Conservation (phyloP, 176 grass and related monocot genomes). For the Raddia distichophylla region DNA sequence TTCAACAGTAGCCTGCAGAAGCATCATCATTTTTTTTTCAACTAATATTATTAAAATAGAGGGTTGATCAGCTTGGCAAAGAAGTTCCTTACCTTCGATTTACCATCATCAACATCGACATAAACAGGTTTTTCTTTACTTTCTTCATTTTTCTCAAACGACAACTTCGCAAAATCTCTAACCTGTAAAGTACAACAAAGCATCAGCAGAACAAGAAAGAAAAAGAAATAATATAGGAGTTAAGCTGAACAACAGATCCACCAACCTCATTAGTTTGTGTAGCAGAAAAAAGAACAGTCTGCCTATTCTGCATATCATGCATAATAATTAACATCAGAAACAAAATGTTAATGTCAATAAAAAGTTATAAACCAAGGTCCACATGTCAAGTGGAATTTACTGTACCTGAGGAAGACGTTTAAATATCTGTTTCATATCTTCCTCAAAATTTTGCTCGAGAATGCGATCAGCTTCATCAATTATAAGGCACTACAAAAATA, state of each 20-base stretch:
- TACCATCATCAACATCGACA: constrained; percentile 84
- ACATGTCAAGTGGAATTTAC: constrained; percentile 26
- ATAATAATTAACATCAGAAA: constrained; percentile 19
- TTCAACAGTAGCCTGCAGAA: constrained; percentile 83
- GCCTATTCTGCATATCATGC: constrained; percentile 66
- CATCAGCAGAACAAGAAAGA: constrained; percentile 20
- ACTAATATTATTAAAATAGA: background rate
- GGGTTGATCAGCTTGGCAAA: constrained; percentile 3
- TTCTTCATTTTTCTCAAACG: constrained; percentile 91
- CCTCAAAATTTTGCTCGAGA: constrained; percentile 94
- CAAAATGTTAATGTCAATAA: constrained; percentile 12
- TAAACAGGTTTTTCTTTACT: constrained; percentile 80
- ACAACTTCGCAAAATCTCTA: constrained; percentile 87
- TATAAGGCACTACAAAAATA: constrained; percentile 76
- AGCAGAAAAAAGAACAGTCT: constrained; percentile 98
- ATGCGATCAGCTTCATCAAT: constrained; percentile 98
- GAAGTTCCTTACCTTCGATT: constrained; percentile 63
- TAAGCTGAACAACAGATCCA: constrained; percentile 32
- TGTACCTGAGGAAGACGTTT: constrained; percentile 82
- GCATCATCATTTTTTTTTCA: constrained; percentile 34
- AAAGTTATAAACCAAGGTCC: background rate
- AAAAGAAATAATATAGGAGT: background rate
- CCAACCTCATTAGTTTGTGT: constrained; percentile 84
- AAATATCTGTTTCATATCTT: constrained; percentile 99
- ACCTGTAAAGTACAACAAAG: constrained; percentile 54